These are phyloP conservation scores for Artemisia annua DNA, from an alignment of 129 eudicot genomes.

Conservation along the genomic window DNA sequence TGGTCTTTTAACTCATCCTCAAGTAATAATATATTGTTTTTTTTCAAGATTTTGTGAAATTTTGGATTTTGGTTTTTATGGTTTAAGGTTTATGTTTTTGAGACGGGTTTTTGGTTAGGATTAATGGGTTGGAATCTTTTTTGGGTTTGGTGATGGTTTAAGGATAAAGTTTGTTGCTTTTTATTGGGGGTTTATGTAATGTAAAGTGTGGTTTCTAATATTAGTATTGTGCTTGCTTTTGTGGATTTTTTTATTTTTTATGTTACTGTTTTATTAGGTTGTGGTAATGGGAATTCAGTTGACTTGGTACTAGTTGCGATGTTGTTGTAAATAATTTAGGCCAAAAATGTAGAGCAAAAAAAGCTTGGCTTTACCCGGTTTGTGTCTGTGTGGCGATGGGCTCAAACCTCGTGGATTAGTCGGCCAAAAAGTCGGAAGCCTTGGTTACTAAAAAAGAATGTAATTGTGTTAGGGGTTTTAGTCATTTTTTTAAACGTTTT, in stretches of 20 bases:
- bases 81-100: conserved; percentile 16
- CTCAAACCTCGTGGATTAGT: too few relatives aligned
- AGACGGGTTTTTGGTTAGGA: not conserved
- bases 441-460: not conserved
- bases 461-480: conserved; percentile 8
- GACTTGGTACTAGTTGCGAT: conserved; percentile 5
- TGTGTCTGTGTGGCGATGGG: too few relatives aligned
- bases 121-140: conserved; percentile 8
- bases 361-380: not conserved
- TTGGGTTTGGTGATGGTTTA: not conserved
- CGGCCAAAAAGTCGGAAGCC: too few relatives aligned
- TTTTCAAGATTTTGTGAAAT: not conserved
- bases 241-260: conserved; percentile 14
- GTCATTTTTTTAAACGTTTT: conserved; percentile 1
- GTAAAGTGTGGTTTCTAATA: not conserved
- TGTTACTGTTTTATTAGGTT: conserved; percentile 19
- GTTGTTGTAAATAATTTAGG: too few relatives aligned
- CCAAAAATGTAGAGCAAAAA: not conserved
- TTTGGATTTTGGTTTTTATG: too few relatives aligned
- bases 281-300: conserved; percentile 4
- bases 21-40: not conserved
- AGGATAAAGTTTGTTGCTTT: not conserved
- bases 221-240: conserved; percentile 7
- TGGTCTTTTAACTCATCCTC: conserved; percentile 53
- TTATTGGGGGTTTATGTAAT: conserved; percentile 10